These are phyloP conservation scores for Nannochloropsis oceanica DNA, from an alignment of 108 stramenopile genomes.

Conservation along the genomic window DNA sequence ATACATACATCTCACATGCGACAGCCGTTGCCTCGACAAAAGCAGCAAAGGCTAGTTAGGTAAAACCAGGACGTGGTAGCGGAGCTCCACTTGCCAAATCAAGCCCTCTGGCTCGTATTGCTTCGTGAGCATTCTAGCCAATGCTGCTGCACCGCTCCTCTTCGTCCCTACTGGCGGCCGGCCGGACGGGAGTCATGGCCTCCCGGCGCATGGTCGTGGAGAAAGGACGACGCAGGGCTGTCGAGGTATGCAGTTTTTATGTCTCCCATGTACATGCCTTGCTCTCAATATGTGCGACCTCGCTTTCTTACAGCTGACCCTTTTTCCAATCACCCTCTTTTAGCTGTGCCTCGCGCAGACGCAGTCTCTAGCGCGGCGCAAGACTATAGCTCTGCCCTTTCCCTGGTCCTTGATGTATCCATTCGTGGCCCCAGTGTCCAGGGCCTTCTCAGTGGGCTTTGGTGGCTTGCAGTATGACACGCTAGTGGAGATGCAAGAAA, in stretches of 20 bases:
- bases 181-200: background rate
- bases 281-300: background rate
- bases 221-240: background rate
- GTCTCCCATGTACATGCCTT: background rate
- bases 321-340: background rate
- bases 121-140: background rate
- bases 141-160: background rate
- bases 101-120: background rate
- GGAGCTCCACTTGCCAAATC: too few species aligned
- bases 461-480: background rate
- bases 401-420: too few species aligned
- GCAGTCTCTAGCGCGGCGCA: too few species aligned
- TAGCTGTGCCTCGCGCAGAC: background rate
- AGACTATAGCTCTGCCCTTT: too few species aligned
- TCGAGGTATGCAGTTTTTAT: background rate
- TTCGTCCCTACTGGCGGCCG: background rate
- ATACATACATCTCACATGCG: too few species aligned
- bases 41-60: too few species aligned
- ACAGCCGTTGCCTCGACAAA: too few species aligned
- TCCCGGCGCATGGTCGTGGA: background rate
- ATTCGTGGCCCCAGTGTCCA: background rate
- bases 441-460: background rate
- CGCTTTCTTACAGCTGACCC: too few species aligned
- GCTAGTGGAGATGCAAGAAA: background rate
- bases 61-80: too few species aligned